phyloP scores from a whole-genome alignment of 768 basidiomycete species.

The Podaxis sp. region DNA sequence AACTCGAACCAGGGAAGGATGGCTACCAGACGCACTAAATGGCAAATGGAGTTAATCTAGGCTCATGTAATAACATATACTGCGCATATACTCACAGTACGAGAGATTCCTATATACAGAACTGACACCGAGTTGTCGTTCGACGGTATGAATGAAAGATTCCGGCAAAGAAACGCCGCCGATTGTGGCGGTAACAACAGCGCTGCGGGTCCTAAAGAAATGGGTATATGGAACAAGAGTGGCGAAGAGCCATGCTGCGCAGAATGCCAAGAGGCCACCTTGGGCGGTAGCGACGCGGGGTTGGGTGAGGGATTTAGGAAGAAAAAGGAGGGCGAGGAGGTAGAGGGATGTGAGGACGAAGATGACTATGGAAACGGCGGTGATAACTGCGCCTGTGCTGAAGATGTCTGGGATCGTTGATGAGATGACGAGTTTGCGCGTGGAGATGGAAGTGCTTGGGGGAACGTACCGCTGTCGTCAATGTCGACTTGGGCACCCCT shows the following conservation, averaged over 20 bases:
- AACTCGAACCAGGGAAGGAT: constrained; percentile 11
- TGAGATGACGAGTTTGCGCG: background rate
- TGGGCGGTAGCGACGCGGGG: constrained; percentile 28
- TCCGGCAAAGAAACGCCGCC: constrained; percentile 29
- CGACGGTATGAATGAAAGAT: background rate
- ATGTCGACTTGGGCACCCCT: constrained; percentile 17
- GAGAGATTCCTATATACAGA: background rate
- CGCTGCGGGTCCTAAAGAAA: constrained; percentile 38
- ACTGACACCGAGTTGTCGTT: background rate
- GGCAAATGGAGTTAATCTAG: background rate
- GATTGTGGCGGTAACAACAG: constrained; percentile 36
- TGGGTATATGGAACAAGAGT: constrained; percentile 41
- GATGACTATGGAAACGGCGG: constrained; percentile 18
- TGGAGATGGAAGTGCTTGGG: background rate
- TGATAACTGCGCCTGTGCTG: constrained; percentile 20
- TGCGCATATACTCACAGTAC: constrained; percentile 6
- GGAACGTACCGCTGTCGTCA: constrained; percentile 19
- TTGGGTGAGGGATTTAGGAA: constrained; percentile 15
- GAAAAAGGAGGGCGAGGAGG: constrained; percentile 15
- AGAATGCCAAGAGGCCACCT: constrained; percentile 35
- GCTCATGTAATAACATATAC: background rate
- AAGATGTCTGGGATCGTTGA: constrained; percentile 19
- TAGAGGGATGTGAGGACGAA: constrained; percentile 17
- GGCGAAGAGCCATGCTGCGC: constrained; percentile 42
- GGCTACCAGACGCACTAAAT: constrained; percentile 9